phyloP scores from a whole-genome alignment of 805 yeast genomes.

The Candida nemodendra region DNA sequence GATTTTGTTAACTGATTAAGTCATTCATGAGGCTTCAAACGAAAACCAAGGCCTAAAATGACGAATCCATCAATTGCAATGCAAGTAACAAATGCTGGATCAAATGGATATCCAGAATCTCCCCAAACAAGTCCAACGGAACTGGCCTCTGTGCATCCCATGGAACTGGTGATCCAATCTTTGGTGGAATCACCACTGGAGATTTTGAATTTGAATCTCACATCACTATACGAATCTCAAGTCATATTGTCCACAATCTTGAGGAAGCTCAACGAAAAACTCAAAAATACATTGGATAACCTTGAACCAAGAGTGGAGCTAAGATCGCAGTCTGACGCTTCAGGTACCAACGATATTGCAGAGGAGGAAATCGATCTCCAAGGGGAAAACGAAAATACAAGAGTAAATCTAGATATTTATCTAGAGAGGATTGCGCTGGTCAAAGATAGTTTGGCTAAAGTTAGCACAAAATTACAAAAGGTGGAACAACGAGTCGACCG shows the following conservation, averaged over 20 bases:
- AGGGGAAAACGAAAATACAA: constrained; percentile 1
- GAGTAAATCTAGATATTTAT: constrained; percentile 14
- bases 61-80: no score
- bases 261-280: constrained; percentile 37
- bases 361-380: constrained; percentile 11
- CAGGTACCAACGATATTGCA: constrained; percentile 12
- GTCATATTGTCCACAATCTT: constrained; percentile 50
- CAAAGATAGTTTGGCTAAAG: constrained; percentile 23
- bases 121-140: no score
- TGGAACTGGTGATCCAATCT: constrained; percentile 58
- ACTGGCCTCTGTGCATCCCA: constrained; percentile 54
- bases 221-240: constrained; percentile 56
- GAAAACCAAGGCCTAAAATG: no score
- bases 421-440: constrained; percentile 25
- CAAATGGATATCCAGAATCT: no score
- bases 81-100: no score
- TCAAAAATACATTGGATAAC: constrained; percentile 21
- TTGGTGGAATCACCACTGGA: constrained; percentile 55
- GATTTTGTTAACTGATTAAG: no score
- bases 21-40: no score
- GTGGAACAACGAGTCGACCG: constrained; percentile 38
- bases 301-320: constrained; percentile 2
- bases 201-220: constrained; percentile 46
- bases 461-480: constrained; percentile 31
- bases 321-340: constrained; percentile 13